phyloP scores from a whole-genome alignment of 2,329 filamentous ascomycete species.

The Alternaria atra region DNA sequence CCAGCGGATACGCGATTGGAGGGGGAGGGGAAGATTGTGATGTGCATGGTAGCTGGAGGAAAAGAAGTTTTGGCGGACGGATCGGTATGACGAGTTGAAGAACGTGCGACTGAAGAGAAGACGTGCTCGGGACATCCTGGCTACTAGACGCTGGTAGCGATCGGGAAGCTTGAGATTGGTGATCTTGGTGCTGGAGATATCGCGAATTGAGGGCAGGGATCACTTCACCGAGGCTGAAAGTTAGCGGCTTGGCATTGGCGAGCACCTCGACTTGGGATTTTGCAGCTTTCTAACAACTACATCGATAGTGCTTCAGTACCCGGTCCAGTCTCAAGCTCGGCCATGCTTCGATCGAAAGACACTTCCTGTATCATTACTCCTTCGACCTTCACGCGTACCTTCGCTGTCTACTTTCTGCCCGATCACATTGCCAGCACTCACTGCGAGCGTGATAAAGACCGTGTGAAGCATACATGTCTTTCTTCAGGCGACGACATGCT shows the following conservation, averaged over 20 bases:
- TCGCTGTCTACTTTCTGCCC: too few relatives aligned
- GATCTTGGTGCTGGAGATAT: not conserved
- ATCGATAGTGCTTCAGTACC: not conserved
- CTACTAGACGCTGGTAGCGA: slow-evolving; percentile 6
- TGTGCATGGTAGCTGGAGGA: slow-evolving; percentile 10
- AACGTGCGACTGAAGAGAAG: slow-evolving; percentile 18
- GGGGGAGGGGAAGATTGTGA: slow-evolving; percentile 24
- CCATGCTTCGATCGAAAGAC: not conserved
- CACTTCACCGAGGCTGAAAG: slow-evolving; percentile 34
- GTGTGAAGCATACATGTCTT: not conserved
- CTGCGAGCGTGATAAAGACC: too few relatives aligned
- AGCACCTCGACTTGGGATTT: not conserved
- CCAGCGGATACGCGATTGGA: slow-evolving; percentile 37
- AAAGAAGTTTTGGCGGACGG: slow-evolving; percentile 6
- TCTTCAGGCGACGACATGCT: not conserved
- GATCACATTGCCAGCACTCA: not conserved
- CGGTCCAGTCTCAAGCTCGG: not conserved
- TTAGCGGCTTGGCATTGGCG: slow-evolving; percentile 33
- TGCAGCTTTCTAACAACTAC: not conserved
- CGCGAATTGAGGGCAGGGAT: not conserved
- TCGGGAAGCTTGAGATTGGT: slow-evolving; percentile 8
- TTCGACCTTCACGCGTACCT: not conserved
- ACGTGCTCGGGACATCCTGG: slow-evolving; percentile 35
- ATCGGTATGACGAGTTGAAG: slow-evolving; percentile 6
- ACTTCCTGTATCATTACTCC: not conserved